These are phyloP conservation scores for Ascosphaera apis DNA, from an alignment of 2,329 filamentous ascomycete species.

Conservation along the genomic window DNA sequence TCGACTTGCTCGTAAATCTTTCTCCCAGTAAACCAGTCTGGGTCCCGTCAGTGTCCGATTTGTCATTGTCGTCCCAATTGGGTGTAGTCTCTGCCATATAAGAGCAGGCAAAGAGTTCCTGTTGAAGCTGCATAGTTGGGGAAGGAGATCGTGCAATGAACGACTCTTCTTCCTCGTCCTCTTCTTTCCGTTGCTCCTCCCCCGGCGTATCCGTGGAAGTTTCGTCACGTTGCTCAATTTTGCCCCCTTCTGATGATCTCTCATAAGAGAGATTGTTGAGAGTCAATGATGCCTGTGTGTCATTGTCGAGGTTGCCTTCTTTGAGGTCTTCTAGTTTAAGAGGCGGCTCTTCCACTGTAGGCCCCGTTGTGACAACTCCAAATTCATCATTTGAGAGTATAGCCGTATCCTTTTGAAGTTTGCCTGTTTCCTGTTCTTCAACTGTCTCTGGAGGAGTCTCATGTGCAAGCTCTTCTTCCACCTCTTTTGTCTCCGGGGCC, in stretches of 20 bases:
- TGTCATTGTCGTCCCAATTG: no score
- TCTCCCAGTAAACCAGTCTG: no score
- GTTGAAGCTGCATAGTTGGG: neutral
- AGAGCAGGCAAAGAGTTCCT: neutral
- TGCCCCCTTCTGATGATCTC: neutral
- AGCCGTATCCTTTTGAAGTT: no score
- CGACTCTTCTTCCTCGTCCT: neutral
- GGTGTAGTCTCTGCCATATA: neutral
- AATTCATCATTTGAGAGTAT: no score
- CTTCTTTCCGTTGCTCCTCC: constrained; percentile 1
- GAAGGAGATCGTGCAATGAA: neutral
- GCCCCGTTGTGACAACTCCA: no score
- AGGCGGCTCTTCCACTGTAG: neutral
- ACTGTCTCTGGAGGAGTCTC: no score
- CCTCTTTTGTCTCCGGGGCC: no score
- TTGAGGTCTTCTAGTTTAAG: constrained; percentile 1
- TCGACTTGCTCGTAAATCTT: no score
- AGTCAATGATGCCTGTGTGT: neutral
- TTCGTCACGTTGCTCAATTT: neutral
- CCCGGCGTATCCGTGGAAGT: neutral
- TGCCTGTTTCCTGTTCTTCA: no score
- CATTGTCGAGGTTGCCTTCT: neutral
- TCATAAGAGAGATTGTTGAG: neutral
- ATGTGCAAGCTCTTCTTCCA: no score
- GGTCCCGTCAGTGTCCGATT: no score